These are phyloP conservation scores for Linum trigynum DNA, from an alignment of 345 rosid species.

Conservation along the genomic window DNA sequence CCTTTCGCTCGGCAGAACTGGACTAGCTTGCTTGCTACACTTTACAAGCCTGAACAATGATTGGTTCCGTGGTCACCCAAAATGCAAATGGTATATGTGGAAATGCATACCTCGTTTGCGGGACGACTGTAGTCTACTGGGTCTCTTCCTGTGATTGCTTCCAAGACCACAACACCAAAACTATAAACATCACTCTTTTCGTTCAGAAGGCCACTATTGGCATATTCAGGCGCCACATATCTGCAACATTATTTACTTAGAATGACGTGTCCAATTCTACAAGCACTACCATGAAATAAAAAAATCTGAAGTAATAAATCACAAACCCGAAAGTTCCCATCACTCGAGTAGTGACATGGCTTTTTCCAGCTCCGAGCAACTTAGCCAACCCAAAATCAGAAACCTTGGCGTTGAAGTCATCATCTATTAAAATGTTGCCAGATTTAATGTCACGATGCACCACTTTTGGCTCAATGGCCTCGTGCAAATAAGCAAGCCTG, in stretches of 20 bases:
- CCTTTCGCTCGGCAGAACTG: too few relatives aligned
- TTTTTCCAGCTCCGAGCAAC: constrained; percentile 92
- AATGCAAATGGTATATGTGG: too few relatives aligned
- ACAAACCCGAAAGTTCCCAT: constrained; percentile 98
- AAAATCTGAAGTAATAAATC: not conserved
- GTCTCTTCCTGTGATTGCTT: constrained; percentile 90
- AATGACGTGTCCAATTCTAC: not conserved
- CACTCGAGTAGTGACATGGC: constrained; percentile 91
- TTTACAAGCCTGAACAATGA: not conserved
- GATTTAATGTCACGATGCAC: constrained; percentile 99
- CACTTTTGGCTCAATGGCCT: constrained; percentile 99
- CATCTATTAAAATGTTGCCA: constrained; percentile 86
- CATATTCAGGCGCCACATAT: constrained; percentile 98
- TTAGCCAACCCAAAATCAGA: constrained; percentile 98
- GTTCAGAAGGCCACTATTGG: constrained; percentile 90
- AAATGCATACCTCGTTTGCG: constrained; percentile 52
- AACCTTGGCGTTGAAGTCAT: constrained; percentile 83
- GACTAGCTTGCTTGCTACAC: too few relatives aligned
- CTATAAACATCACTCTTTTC: constrained; percentile 99
- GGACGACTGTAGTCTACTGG: constrained; percentile 96
- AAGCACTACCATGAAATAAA: not conserved
- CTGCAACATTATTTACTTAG: constrained; percentile 27
- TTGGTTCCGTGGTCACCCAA: not conserved
- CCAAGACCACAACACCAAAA: constrained; percentile 85
- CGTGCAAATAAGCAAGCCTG: constrained; percentile 96